A percentile compares a stretch with the other conserved stretches of the same genome.
Evolutionary conservation across 1,284 basidiomycete species (phyloP).

Genomic region (Singerocomus inundabilis): DNA sequence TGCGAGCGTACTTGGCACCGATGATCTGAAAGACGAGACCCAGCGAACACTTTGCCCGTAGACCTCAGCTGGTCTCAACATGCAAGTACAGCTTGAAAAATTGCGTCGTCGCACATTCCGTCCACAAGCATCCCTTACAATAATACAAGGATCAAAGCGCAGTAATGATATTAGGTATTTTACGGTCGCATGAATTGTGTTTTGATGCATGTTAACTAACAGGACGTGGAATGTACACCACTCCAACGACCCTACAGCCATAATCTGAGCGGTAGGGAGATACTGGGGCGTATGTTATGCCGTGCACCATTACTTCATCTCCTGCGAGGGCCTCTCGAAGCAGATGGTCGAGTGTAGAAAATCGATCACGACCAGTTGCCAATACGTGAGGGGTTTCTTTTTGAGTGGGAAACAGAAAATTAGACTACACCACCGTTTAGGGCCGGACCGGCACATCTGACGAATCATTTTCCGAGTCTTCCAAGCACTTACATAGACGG

Average conservation of each 20-base stretch:
- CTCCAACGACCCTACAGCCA: conserved; percentile 76
- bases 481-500: neutral
- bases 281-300: conserved; percentile 86
- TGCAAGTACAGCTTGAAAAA: too few relatives aligned
- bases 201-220: neutral
- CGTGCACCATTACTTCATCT: conserved; percentile 85
- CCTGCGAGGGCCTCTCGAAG: conserved; percentile 77
- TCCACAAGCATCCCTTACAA: neutral
- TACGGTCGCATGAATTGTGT: neutral
- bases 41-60: too few relatives aligned
- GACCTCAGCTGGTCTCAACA: too few relatives aligned
- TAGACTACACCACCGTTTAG: conserved; percentile 20
- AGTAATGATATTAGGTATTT: neutral
- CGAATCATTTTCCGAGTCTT: too few relatives aligned
- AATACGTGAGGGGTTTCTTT: conserved; percentile 60
- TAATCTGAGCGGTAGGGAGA: conserved; percentile 64
- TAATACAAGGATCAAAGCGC: too few relatives aligned
- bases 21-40: too few relatives aligned
- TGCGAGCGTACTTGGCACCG: too few relatives aligned
- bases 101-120: too few relatives aligned
- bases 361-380: conserved; percentile 48
- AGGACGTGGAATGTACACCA: conserved; percentile 65
- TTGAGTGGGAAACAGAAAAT: conserved; percentile 5
- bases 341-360: conserved; percentile 51
- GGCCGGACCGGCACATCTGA: conserved; percentile 16